Evolutionary conservation across 1,284 basidiomycete species (phyloP).

Genomic region (Acaromyces ingoldii): DNA sequence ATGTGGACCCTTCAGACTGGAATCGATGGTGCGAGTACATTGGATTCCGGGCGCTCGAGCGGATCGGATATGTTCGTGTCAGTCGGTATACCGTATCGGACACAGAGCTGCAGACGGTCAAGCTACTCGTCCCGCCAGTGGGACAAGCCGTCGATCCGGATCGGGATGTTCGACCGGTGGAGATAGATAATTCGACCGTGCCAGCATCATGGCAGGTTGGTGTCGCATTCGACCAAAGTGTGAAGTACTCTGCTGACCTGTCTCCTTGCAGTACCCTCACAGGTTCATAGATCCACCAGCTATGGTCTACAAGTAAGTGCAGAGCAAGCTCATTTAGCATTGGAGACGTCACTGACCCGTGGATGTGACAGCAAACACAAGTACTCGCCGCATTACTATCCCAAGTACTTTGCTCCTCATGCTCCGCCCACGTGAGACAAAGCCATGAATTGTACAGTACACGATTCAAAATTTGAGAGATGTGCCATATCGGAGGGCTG

Average conservation of each 20-base stretch:
- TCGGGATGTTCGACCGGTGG: conserved; percentile 16
- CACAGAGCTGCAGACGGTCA: conserved; percentile 46
- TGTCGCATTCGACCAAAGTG: too few species aligned
- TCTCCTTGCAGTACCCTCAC: too few species aligned
- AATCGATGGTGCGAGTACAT: conserved; percentile 49
- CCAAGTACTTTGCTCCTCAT: conserved; percentile 1
- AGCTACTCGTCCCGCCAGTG: conserved; percentile 29
- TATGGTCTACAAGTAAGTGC: conserved; percentile 8
- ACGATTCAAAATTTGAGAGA: too few species aligned
- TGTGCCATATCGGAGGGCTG: too few species aligned
- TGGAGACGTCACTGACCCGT: too few species aligned
- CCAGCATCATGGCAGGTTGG: not conserved
- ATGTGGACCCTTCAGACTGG: conserved; percentile 54
- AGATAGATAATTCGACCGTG: not conserved
- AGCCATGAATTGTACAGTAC: too few species aligned
- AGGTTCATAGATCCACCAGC: conserved; percentile 13
- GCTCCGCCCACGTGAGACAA: too few species aligned
- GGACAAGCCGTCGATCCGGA: conserved; percentile 26
- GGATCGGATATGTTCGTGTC: conserved; percentile 42
- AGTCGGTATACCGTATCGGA: conserved; percentile 45
- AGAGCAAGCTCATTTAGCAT: not conserved
- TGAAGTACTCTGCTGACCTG: too few species aligned
- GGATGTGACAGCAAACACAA: conserved; percentile 4
- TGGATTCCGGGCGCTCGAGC: conserved; percentile 38
- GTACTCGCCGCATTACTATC: conserved; percentile 10